Evolutionary conservation across 371 early-diverging fungal species (phyloP).

Genomic region (Mucor ambiguus): DNA sequence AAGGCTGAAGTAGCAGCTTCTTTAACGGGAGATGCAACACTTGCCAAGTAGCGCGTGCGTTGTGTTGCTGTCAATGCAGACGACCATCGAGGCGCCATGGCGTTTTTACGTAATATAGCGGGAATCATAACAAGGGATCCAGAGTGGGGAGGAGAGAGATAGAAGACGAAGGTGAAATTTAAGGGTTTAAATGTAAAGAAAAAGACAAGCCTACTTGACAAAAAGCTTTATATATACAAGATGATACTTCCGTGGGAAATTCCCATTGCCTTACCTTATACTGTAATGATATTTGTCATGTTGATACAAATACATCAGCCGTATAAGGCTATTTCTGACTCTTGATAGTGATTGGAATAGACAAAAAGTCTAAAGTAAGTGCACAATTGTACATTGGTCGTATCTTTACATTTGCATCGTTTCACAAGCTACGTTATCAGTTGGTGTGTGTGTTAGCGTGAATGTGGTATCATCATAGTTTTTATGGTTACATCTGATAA

Average conservation of each 20-base stretch:
- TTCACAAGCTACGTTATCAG: not conserved
- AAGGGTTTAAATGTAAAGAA: not conserved
- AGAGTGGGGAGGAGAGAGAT: not conserved
- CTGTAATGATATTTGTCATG: constrained; percentile 12
- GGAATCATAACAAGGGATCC: not conserved
- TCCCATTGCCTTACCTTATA: constrained; percentile 9
- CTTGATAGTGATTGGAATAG: not conserved
- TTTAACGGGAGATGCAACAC: constrained; percentile 2
- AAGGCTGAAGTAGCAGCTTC: constrained; percentile 10
- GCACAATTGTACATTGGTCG: no score
- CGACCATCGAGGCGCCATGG: not conserved
- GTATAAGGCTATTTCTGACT: constrained; percentile 11
- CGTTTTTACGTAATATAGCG: constrained; percentile 8
- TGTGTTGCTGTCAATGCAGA: not conserved
- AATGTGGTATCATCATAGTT: no score
- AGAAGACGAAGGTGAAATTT: not conserved
- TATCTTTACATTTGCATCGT: not conserved
- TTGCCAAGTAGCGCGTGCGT: constrained; percentile 12
- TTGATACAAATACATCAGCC: constrained; percentile 9
- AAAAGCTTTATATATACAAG: not conserved
- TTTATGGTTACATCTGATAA: not conserved
- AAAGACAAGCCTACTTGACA: no score
- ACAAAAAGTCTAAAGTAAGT: not conserved
- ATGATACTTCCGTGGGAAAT: constrained; percentile 6
- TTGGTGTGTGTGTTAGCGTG: not conserved